Evolutionary conservation across 495 filamentous ascomycete species (phyloP), one percentile per base, ranked within the genome.

Genomic region (Cercophora scortea): DNA sequence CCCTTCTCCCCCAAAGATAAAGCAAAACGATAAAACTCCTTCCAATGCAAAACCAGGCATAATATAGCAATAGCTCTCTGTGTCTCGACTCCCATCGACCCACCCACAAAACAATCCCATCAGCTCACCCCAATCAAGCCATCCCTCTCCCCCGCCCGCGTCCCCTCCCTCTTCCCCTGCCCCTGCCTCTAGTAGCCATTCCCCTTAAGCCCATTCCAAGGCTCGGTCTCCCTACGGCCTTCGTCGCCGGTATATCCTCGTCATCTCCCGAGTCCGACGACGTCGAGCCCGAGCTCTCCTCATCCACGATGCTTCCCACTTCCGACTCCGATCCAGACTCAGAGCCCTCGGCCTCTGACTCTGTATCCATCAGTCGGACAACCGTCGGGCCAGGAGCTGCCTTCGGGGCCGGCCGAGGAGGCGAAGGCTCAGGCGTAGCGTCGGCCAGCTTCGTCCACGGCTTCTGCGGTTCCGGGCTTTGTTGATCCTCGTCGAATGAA

Each of bases 331-430:
- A 40, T 32, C 12, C 49, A 1, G 48, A 57, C 32, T 59, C 52
- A 41, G 40, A 33, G 11, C 35, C 44, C 38, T 52, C 46, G 18
- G 19, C 62, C 36, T 65, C 62, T 0, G 56, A 54, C 11, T 62
- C 58, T 4, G 54, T 53, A 10, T 56, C 57, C 33, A 55, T 32
- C 38, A 66, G 57, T 47, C 65, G 56, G n/a, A 68, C 58, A 6
- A 68, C 51, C 8, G 65, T 68, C 12, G 56, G 58, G 42, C 62
- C 64, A 9, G 59, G 55, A 13, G 44, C 32, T 1, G 25, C 2
- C 25, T 5, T 25, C 25, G 25, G 5, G 2, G 25, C 25, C 25
- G 25, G 25, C 25, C 25, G 25, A 5, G 25, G 25, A 5, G 25
- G 25, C 25, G 25, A 25, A 25, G 25, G 25, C 25, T 25, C 25